Base-by-base conservation (phyloP, 2,329 filamentous ascomycete species). In the Diaporthe citri region DNA sequence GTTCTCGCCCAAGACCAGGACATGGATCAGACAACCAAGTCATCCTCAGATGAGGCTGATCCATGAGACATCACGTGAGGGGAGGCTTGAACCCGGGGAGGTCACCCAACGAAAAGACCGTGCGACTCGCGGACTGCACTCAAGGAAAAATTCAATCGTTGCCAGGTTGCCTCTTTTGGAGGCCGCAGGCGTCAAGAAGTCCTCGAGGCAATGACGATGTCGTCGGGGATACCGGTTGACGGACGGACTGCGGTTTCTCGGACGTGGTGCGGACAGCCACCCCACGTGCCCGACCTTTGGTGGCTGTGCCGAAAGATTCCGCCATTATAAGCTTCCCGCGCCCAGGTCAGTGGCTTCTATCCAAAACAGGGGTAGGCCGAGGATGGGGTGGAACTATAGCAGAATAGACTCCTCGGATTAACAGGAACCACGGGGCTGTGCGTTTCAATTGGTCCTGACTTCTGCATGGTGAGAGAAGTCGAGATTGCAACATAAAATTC, bases 281-380 rank as follows among this genome's bases (percentile, higher is more conserved):
- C 64, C 55, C 69, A 60, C 41, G 55, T 71, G 52, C 52, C 41
- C 34, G 43, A n/a, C 28, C 28, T 36, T 34, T 52, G 10, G 62
- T 67, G 64, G 64, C 64, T 69, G 64, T 69, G 64, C 64, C 20
- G n/a, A 41, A 41, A 55, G 34, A 55, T 41, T 28, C 46, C 64
- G 64, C 48, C 48, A 55, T 55, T 22, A 55, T 41, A 69, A 67
- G 64, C 64, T 31, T 69, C 64, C 48, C 48, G 46, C 48, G 15
- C 64, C 64, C 46, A 69, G 22, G 46, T 36, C 62, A 41, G 64
- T 55, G 64, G 48, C 64, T 69, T 69, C 34, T 69, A 55, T 69
- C 64, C 64, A 69, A 69, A 69, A 55, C 64, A 69, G 64, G 51
- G 43, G 55, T 39, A 72, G 69, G 69, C 69, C 31, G 48, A 52